These are phyloP conservation scores for Kuraishia ogatae DNA, from an alignment of 805 yeast genomes.

Conservation along the genomic window DNA sequence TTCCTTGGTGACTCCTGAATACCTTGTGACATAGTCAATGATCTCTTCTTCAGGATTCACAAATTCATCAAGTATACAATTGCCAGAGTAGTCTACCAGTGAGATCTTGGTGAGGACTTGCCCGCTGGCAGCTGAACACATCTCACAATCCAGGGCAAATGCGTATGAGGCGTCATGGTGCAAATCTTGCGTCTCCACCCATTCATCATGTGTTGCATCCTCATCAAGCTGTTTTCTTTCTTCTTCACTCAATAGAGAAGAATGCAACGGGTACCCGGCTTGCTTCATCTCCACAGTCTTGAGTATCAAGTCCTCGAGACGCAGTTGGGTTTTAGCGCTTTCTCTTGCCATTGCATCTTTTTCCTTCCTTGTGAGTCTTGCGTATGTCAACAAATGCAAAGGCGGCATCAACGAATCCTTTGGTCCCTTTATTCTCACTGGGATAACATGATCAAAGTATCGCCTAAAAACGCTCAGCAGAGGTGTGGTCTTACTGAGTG, in stretches of 20 bases:
- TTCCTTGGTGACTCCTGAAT: conserved; percentile 82
- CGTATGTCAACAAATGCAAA: conserved; percentile 42
- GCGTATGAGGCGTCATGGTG: conserved; percentile 54
- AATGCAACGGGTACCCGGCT: neutral
- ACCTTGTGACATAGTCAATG: conserved; percentile 72
- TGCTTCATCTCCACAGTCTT: neutral
- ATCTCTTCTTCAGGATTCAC: conserved; percentile 76
- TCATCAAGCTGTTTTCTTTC: neutral
- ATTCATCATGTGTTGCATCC: conserved; percentile 20
- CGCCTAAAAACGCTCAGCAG: conserved; percentile 25
- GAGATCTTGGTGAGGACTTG: conserved; percentile 73
- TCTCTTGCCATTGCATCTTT: conserved; percentile 28
- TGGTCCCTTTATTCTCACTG: conserved; percentile 60
- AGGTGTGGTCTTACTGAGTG: conserved; percentile 8
- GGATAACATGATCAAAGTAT: conserved; percentile 34
- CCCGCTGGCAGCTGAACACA: conserved; percentile 62
- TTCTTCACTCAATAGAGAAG: neutral
- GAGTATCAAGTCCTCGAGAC: neutral
- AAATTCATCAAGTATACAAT: conserved; percentile 57
- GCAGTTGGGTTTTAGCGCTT: conserved; percentile 17
- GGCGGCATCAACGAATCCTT: conserved; percentile 46
- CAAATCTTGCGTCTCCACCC: conserved; percentile 46
- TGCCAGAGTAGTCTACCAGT: conserved; percentile 52
- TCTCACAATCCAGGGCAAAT: conserved; percentile 89
- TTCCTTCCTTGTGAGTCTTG: conserved; percentile 52